These are phyloP conservation scores for Tolypocladium tundrense DNA, from an alignment of 2,329 filamentous ascomycete species.

Conservation along the genomic window DNA sequence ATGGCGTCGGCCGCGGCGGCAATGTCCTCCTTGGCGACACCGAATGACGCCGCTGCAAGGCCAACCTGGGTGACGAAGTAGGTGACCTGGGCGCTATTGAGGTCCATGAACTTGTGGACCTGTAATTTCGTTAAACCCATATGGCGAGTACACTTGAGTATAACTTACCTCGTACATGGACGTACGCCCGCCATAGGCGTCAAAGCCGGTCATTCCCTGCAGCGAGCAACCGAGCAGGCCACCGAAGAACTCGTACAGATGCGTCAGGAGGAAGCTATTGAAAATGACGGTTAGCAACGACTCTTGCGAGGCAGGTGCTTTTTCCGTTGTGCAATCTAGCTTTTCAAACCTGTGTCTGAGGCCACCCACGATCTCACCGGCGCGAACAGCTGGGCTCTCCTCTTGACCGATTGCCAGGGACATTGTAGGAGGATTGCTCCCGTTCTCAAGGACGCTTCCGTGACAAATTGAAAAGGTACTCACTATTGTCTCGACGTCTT, in stretches of 20 bases:
- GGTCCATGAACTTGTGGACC: constrained; percentile 51
- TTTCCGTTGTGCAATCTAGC: not conserved
- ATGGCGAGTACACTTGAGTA: constrained; percentile 5
- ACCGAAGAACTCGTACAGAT: constrained; percentile 53
- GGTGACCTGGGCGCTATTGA: constrained; percentile 37
- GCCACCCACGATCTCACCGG: not conserved
- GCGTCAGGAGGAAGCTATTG: constrained; percentile 43
- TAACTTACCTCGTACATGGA: constrained; percentile 30
- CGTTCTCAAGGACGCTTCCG: no score
- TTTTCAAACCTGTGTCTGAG: not conserved
- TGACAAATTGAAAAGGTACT: not conserved
- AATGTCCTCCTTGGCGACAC: constrained; percentile 44
- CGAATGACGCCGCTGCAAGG: constrained; percentile 45
- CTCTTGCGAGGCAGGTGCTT: no score
- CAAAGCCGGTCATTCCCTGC: constrained; percentile 38
- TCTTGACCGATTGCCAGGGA: not conserved
- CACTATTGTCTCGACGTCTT: constrained; percentile 10
- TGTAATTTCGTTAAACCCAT: not conserved
- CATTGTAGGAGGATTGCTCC: no score
- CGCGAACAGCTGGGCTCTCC: not conserved
- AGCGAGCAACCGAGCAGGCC: constrained; percentile 43
- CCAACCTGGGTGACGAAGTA: constrained; percentile 53
- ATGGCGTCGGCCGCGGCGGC: constrained; percentile 37
- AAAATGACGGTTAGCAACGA: not conserved
- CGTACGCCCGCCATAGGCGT: constrained; percentile 32